Base-by-base conservation (phyloP, 192 early-diverging fungal species). In the Coemansia sp. region DNA sequence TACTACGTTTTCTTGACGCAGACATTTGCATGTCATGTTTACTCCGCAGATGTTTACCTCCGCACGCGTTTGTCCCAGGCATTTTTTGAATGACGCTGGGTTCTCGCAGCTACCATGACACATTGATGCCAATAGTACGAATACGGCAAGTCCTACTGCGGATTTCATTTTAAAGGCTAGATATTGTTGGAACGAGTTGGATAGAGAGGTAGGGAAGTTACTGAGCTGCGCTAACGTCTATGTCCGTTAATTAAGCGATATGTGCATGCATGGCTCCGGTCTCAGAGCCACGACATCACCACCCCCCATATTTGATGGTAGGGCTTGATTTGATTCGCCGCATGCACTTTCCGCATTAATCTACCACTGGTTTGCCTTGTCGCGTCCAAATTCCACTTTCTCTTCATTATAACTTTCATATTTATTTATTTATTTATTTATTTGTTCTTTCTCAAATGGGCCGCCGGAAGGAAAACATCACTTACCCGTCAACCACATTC, bases 21-120 rank as follows among this genome's bases (percentile, higher is more conserved):
- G 11, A 31, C 78, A 80, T 41, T 75, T 80, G 63, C 78, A 80
- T 15, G 78, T 75, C 78, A 80, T 80, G 69, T 80, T 80, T 45
- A 80, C 72, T 4, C 78, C 78, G 60, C 78, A 80, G 34, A 80
- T 75, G 45, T 75, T 67, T 7, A 80, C 78, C 31, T 80, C 78
- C n/a, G 78, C 78, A 12, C 74, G 78, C 14, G 78, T 75, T 23
- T 80, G 78, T 27, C 66, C 70, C 11, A 80, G 36, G 59, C 78
- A 80, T 31, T 75, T 80, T 58, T 80, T 80, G 45, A 80, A 75
- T 15, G 70, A 66, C 8, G 73, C 77, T 31, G 77, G 77, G 66
- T 66, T 75, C 44, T 80, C 73, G 66, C 77, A 80, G 0, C 58
- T 68, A 2, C 29, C 72, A 1, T 45, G 51, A 10, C 65, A 57